Conservation (phyloP, 257 asterid species). For the Plantago ovata region DNA sequence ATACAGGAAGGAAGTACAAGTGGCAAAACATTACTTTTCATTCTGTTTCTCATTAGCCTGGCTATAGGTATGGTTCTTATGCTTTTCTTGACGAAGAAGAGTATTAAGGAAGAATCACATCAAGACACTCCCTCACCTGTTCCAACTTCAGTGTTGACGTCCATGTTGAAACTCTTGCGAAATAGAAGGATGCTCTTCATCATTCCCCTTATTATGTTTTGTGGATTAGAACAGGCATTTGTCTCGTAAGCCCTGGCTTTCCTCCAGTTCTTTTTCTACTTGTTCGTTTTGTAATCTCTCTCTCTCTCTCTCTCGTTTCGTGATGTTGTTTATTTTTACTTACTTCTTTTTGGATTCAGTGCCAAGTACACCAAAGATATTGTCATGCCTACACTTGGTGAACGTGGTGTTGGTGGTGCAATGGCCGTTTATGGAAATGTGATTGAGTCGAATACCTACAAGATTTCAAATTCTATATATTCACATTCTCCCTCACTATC, state of each 20-base stretch:
- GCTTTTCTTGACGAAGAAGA: conserved; percentile 77
- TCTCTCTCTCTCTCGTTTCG: background rate
- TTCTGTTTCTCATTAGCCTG: conserved; percentile 73
- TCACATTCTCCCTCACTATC: no score
- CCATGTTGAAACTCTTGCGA: conserved; percentile 49
- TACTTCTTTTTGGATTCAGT: conserved; percentile 35
- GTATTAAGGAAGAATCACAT: conserved; percentile 49
- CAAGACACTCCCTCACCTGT: conserved; percentile 37
- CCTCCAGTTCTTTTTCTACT: background rate
- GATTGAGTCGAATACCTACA: no score
- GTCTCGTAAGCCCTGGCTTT: conserved; percentile 55
- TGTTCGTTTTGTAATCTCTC: conserved; percentile 9
- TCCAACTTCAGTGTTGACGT: conserved; percentile 48
- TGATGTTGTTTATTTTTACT: background rate
- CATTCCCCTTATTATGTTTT: conserved; percentile 85
- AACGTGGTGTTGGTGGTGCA: conserved; percentile 92
- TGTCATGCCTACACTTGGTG: conserved; percentile 79
- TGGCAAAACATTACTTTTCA: conserved; percentile 71
- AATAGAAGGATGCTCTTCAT: conserved; percentile 68
- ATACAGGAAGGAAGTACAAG: conserved; percentile 85
- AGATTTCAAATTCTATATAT: no score
- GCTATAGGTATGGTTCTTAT: conserved; percentile 72
- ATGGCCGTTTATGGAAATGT: conserved; percentile 96
- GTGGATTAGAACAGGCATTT: conserved; percentile 94
- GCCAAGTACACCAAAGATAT: conserved; percentile 85